Evolutionary conservation across 495 filamentous ascomycete species (phyloP), one percentile per base, ranked within the genome.

Genomic region (Hyphodiscus hymeniophilus): DNA sequence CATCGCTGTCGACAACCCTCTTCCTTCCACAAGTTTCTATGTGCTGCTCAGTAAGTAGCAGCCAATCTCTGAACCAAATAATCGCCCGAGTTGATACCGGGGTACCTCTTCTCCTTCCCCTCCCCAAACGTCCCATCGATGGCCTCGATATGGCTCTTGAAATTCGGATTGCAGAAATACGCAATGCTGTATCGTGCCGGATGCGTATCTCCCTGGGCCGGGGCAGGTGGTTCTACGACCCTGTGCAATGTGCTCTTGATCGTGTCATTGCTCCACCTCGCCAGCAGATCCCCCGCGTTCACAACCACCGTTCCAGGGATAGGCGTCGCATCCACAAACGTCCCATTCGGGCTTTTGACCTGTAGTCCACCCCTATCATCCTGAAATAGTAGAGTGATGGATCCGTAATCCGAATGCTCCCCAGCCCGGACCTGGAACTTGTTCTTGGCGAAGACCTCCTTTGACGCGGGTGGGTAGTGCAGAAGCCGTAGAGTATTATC

Each of bases 101-200:
- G 64, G 59, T 94, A 95, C 67, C 91, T 92, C 69, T 80, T 90
- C 16, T 77, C 75, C 42, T 67, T 69, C 54, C 79, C 78, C 2
- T 73, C 72, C 13, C 73, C 79, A 61, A 79, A 94, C 0, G 91
- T 95, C 5, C 90, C 88, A 0, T 89, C 91, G 31, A 97, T 77
- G 0, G 82, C 89, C 45, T 94, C 86, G 56, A 96, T 96, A 41
- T 72, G 65, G 48, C 68, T 69, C 48, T 89, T 76, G 59, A 77
- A 84, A 52, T 96, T 87, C 7, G 91, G 89, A 55, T 95, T 94
- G 69, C 91, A 95, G 63, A 97, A 97, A 64, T 91, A 90, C 64
- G 81, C 83, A 54, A 85, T 75, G 48, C 77, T 82, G 51, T 86
- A 87, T 42, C 83, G 64, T 3, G 82, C 66, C 23, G 81, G 82